Base-by-base conservation (phyloP, 805 yeast genomes). In the Ogataea paraovalis region DNA sequence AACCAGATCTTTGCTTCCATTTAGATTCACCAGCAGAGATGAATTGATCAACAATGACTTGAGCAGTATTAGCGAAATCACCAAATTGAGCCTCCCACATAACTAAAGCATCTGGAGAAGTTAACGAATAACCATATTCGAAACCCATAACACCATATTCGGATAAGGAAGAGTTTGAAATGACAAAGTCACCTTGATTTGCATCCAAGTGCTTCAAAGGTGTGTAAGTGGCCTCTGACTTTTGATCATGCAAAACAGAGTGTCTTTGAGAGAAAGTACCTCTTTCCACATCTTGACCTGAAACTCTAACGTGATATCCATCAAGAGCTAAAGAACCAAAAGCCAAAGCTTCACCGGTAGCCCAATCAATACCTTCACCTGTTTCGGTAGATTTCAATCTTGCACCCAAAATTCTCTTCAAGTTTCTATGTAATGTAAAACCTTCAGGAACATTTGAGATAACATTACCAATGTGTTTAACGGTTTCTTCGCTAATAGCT, bases 31-130 rank as follows among this genome's bases (percentile, higher is more conserved):
- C 99, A 66, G 91, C 88, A 40, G 97, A 87, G 65, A 94, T 80
- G 69, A 94, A 94, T 76, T 94, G 99, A 71, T 94, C 99, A 60
- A 88, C 79, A 60, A 94, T 87, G 55, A 94, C 98, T 76, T 94
- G 99, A 18, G 97, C 99, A 58, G 98, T 94, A 79, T 94, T 94
- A 64, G 99, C 99, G 64, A 94, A 94, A 75, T 94, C 99, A 81
- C 99, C 99, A 62, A 94, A 94, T 77, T 94, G 99, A 49, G 98
- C 99, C 75, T 94, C 99, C 99, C 99, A 94, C 76, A 86, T 85
- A 44, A 92, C 97, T 50, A 88, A 80, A 46, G 97, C 94, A 66
- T 94, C 97, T 58, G 99, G 99, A 44, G 96, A 87, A 52, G 97
- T 88, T 71, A 94, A 78, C 7, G 98, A 92, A 78, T 94, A 94